Evolutionary conservation across 257 asterid species (phyloP).

Genomic region (Scutellaria barbata): DNA sequence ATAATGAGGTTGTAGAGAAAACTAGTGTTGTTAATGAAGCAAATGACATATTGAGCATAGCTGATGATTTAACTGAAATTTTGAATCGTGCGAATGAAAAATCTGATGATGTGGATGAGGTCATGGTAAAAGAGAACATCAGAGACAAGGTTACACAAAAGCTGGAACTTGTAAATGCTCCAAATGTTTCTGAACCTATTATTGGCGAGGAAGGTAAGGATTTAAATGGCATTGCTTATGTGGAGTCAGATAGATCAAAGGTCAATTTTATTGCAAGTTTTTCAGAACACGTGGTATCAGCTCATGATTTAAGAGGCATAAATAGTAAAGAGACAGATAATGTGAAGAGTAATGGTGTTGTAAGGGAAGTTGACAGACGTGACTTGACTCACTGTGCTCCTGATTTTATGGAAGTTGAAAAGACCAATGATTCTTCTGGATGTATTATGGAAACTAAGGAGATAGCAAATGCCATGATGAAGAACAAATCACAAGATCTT

Average conservation of each 20-base stretch:
- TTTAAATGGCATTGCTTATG: slow-evolving; percentile 9
- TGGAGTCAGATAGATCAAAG: slow-evolving; percentile 29
- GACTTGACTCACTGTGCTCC: neutral
- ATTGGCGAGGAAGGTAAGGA: slow-evolving; percentile 16
- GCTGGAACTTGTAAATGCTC: slow-evolving; percentile 15
- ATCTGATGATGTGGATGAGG: slow-evolving; percentile 24
- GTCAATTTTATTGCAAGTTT: neutral
- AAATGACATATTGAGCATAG: slow-evolving; percentile 9
- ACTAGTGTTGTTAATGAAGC: slow-evolving; percentile 24
- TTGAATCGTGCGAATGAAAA: slow-evolving; percentile 19
- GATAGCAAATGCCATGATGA: slow-evolving; percentile 24
- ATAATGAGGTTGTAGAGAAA: slow-evolving; percentile 24
- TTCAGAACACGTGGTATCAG: slow-evolving; percentile 18
- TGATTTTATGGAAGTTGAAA: slow-evolving; percentile 34
- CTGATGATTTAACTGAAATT: neutral
- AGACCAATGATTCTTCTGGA: slow-evolving; percentile 17
- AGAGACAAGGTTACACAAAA: neutral
- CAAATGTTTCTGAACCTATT: slow-evolving; percentile 23
- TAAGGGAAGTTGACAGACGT: slow-evolving; percentile 21
- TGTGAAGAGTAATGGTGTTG: slow-evolving; percentile 25
- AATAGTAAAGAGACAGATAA: neutral
- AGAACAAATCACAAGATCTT: slow-evolving; percentile 23
- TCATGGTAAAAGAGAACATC: neutral
- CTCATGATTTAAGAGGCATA: slow-evolving; percentile 15
- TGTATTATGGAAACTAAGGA: slow-evolving; percentile 25